Evolutionary conservation across 768 basidiomycete species (phyloP).

Genomic region (Pisolithus albus): DNA sequence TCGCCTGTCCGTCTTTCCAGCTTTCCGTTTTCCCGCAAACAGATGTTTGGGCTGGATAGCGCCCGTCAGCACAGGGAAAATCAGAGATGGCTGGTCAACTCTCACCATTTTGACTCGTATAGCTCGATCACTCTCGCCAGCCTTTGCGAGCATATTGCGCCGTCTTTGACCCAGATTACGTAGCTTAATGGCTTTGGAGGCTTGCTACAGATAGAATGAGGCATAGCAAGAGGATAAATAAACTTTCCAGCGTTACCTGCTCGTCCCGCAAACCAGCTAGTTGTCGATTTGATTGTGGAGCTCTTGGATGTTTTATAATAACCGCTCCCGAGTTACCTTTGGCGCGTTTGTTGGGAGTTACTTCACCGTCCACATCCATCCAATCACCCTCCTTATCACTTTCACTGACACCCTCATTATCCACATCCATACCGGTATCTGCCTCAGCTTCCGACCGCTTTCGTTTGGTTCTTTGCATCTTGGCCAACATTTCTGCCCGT

Average conservation of each 20-base stretch:
- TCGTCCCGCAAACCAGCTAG: conserved; percentile 75
- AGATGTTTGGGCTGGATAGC: conserved; percentile 69
- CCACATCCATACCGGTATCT: conserved; percentile 64
- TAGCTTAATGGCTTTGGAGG: conserved; percentile 68
- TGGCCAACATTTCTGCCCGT: conserved; percentile 79
- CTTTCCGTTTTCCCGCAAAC: conserved; percentile 75
- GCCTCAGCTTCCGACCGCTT: conserved; percentile 44
- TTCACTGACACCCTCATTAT: conserved; percentile 46
- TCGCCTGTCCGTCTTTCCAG: conserved; percentile 71
- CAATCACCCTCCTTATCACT: conserved; percentile 38
- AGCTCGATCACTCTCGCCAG: conserved; percentile 81
- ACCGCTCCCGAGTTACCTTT: conserved; percentile 59
- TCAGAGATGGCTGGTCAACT: conserved; percentile 4
- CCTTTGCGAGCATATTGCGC: conserved; percentile 83
- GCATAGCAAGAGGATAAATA: conserved; percentile 2
- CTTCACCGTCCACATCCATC: conserved; percentile 51
- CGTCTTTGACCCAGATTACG: conserved; percentile 83
- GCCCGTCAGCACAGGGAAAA: not conserved
- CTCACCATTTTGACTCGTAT: conserved; percentile 79
- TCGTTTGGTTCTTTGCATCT: conserved; percentile 61
- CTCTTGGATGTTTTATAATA: conserved; percentile 42
- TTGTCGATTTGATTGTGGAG: conserved; percentile 66
- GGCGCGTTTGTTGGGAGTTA: conserved; percentile 49
- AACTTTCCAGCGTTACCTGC: conserved; percentile 34
- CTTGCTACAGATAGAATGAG: conserved; percentile 50